Percentiles rank a stretch among this genome's conserved stretches.
Conservation (phyloP, 2,329 filamentous ascomycete genomes). For the Aphanocladium album region DNA sequence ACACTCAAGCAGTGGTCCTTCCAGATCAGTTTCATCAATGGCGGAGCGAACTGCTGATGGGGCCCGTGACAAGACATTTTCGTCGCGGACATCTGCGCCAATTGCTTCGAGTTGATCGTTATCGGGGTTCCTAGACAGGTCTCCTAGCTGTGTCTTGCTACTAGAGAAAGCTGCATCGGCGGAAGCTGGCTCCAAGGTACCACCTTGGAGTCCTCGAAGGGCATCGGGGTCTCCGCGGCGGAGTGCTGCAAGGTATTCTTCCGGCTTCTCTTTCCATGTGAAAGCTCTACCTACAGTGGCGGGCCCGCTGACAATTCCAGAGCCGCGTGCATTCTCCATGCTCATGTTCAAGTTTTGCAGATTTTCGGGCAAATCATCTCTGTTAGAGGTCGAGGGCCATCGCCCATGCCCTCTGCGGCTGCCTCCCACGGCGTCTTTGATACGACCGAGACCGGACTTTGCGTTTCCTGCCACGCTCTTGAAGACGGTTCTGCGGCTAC, state of each 20-base stretch:
- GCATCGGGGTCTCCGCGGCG: constrained; percentile 31
- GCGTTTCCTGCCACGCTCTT: constrained; percentile 79
- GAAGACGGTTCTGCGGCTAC: constrained; percentile 61
- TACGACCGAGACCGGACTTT: constrained; percentile 73
- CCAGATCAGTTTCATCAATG: constrained; percentile 54
- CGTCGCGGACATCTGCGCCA: constrained; percentile 39
- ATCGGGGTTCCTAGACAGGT: constrained; percentile 19
- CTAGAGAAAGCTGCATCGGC: constrained; percentile 19
- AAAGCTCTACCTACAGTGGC: constrained; percentile 46
- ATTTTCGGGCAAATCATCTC: constrained; percentile 46
- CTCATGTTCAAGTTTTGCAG: constrained; percentile 4
- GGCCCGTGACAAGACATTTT: constrained; percentile 37
- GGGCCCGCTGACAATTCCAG: constrained; percentile 31
- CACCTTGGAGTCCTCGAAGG: constrained; percentile 17
- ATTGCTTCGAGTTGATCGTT: constrained; percentile 24
- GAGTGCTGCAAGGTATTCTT: constrained; percentile 47
- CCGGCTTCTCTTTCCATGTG: constrained; percentile 60
- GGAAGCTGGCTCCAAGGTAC: constrained; percentile 5
- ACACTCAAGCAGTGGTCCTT: constrained; percentile 46
- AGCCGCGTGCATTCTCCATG: constrained; percentile 16
- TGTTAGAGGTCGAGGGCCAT: constrained; percentile 43
- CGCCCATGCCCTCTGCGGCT: constrained; percentile 47
- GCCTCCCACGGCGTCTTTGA: constrained; percentile 76
- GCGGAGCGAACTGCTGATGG: constrained; percentile 55
- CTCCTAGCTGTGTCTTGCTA: constrained; percentile 21